A percentile compares a stretch with the other conserved stretches of the same genome.
phyloP scores from a whole-genome alignment of 1,284 basidiomycete genomes.

The Taiwanofungus camphoratus region DNA sequence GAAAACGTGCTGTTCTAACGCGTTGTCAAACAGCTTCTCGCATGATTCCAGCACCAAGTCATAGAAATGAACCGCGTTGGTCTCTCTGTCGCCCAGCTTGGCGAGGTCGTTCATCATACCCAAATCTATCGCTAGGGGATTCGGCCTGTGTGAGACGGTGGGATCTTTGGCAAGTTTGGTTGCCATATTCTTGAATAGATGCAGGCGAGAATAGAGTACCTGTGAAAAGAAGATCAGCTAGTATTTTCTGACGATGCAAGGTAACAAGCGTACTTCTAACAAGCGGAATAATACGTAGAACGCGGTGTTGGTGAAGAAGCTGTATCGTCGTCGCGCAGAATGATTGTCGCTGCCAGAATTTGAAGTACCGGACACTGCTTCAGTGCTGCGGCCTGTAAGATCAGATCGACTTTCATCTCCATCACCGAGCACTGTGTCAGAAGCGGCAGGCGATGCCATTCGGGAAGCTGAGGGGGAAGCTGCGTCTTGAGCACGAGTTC shows the following conservation, averaged over 20 bases:
- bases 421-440: constrained; percentile 38
- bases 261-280: constrained; percentile 58
- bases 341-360: constrained; percentile 14
- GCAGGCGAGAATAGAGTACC: constrained; percentile 85
- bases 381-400: constrained; percentile 7
- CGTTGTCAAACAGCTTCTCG: constrained; percentile 89
- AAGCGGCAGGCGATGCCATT: constrained; percentile 50
- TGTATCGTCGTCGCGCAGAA: constrained; percentile 43
- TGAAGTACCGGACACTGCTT: constrained; percentile 4
- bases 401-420: constrained; percentile 17
- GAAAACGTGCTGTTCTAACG: constrained; percentile 81
- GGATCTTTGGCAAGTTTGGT: constrained; percentile 39
- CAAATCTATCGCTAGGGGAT: constrained; percentile 29
- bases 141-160: constrained; percentile 20
- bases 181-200: constrained; percentile 70
- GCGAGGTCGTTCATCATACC: constrained; percentile 25
- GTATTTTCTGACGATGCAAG: not conserved
- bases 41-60: constrained; percentile 81
- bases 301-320: constrained; percentile 86
- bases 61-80: constrained; percentile 64
- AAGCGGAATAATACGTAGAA: constrained; percentile 85
- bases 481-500: constrained; percentile 47
- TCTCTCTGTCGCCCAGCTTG: constrained; percentile 21
- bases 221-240: constrained; percentile 27
- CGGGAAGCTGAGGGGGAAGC: constrained; percentile 37